A percentile compares a stretch with the other conserved stretches of the same genome.
Conservation (phyloP, 2,329 filamentous ascomycete genomes). For the Leptodontidium sp. region DNA sequence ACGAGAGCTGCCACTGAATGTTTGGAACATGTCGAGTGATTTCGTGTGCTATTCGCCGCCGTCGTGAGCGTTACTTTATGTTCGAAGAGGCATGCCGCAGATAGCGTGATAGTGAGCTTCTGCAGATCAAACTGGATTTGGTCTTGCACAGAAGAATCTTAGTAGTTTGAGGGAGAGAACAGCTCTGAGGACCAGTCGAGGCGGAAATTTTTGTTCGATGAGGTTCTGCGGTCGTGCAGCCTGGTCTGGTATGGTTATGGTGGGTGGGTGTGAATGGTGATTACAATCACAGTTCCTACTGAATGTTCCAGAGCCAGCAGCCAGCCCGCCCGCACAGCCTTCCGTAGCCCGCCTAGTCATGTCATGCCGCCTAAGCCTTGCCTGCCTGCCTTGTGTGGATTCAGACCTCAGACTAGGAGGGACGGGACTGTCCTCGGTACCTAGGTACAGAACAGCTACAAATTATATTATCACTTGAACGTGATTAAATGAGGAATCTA, state of each 20-base stretch:
- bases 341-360: constrained; percentile 11
- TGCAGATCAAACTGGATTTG: background rate
- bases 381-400: constrained; percentile 4
- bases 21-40: constrained; percentile 76
- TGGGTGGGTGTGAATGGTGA: background rate
- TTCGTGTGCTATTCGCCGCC: constrained; percentile 28
- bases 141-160: background rate
- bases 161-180: background rate
- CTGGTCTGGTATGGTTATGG: constrained; percentile 8
- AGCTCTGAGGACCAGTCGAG: background rate
- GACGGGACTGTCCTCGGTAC: too few species aligned
- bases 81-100: constrained; percentile 38
- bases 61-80: constrained; percentile 32
- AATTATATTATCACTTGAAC: too few species aligned
- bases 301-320: constrained; percentile 15
- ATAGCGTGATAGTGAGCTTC: constrained; percentile 1
- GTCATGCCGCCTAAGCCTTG: constrained; percentile 19
- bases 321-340: constrained; percentile 4
- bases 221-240: constrained; percentile 14
- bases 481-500: too few species aligned
- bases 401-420: too few species aligned
- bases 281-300: constrained; percentile 6
- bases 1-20: constrained; percentile 87
- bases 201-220: constrained; percentile 1
- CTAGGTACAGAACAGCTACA: too few species aligned